These are phyloP conservation scores for Elaeagnus macrophylla DNA, from an alignment of 306 rosid species.

Conservation along the genomic window DNA sequence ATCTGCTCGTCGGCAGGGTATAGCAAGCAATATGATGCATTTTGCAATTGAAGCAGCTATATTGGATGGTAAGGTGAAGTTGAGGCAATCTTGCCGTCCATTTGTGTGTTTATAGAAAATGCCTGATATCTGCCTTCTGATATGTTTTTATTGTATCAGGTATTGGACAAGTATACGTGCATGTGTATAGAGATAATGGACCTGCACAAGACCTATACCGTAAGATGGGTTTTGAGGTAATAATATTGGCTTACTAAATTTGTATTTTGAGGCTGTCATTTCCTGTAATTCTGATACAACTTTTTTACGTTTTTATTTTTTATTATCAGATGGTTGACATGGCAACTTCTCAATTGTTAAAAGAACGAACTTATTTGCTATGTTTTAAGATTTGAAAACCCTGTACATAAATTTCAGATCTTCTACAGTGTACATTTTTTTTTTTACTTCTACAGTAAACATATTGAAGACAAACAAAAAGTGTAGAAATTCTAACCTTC, in stretches of 20 bases:
- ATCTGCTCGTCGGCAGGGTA: slow-evolving; percentile 67
- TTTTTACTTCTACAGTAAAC: too few relatives aligned
- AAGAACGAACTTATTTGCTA: too few relatives aligned
- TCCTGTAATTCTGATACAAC: too few relatives aligned
- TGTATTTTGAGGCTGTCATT: not conserved
- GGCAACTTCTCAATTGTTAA: too few relatives aligned
- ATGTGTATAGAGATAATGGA: slow-evolving; percentile 53
- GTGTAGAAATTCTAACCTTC: too few relatives aligned
- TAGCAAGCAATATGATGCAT: slow-evolving; percentile 68
- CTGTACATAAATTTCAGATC: too few relatives aligned
- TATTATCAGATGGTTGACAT: too few relatives aligned
- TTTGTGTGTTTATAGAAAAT: not conserved
- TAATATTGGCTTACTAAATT: slow-evolving; percentile 1
- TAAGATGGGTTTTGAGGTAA: slow-evolving; percentile 83
- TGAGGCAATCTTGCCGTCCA: not conserved
- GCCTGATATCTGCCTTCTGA: slow-evolving; percentile 2
- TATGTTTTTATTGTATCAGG: slow-evolving; percentile 32
- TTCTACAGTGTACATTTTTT: too few relatives aligned
- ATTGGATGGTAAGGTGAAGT: slow-evolving; percentile 43
- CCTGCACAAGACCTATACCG: slow-evolving; percentile 52
- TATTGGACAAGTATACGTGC: slow-evolving; percentile 60
- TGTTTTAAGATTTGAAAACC: too few relatives aligned
- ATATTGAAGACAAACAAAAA: too few relatives aligned
- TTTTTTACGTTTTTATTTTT: too few relatives aligned
- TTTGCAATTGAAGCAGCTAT: slow-evolving; percentile 68